Evolutionary conservation across 768 basidiomycete genomes (phyloP).

Genomic region (Ramaria sp.): DNA sequence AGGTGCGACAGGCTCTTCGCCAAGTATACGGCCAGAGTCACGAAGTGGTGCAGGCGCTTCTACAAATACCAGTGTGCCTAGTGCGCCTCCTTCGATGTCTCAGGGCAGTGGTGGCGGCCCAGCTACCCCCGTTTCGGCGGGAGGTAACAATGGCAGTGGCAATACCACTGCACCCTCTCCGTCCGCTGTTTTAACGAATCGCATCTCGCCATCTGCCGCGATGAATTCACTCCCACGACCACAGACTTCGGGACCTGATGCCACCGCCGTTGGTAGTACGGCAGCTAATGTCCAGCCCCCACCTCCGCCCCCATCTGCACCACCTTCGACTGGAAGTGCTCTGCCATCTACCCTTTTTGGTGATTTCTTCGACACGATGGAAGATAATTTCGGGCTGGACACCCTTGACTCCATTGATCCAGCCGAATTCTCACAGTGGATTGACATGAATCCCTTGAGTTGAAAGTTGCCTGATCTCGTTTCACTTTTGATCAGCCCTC

Average conservation of each 20-base stretch:
- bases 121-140: slow-evolving; percentile 24
- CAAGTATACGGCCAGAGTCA: slow-evolving; percentile 25
- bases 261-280: background rate
- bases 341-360: background rate
- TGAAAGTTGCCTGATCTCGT: background rate
- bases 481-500: background rate
- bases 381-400: slow-evolving; percentile 4
- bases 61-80: background rate
- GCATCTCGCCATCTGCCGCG: slow-evolving; percentile 6
- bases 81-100: background rate
- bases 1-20: slow-evolving; percentile 31
- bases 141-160: background rate
- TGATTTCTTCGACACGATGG: slow-evolving; percentile 6
- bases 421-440: slow-evolving; percentile 7
- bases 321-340: background rate
- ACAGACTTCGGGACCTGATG: slow-evolving; percentile 4
- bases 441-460: slow-evolving; percentile 8
- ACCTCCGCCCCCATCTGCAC: background rate
- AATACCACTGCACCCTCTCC: slow-evolving; percentile 29
- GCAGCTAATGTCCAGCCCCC: background rate
- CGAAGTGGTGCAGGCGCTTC: slow-evolving; percentile 13
- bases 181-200: slow-evolving; percentile 21
- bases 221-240: slow-evolving; percentile 6
- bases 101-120: slow-evolving; percentile 23
- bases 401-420: slow-evolving; percentile 1